Evolutionary conservation across 495 filamentous ascomycete species (phyloP), one percentile per base, ranked within the genome.

Genomic region (Penicillium cataractarum): DNA sequence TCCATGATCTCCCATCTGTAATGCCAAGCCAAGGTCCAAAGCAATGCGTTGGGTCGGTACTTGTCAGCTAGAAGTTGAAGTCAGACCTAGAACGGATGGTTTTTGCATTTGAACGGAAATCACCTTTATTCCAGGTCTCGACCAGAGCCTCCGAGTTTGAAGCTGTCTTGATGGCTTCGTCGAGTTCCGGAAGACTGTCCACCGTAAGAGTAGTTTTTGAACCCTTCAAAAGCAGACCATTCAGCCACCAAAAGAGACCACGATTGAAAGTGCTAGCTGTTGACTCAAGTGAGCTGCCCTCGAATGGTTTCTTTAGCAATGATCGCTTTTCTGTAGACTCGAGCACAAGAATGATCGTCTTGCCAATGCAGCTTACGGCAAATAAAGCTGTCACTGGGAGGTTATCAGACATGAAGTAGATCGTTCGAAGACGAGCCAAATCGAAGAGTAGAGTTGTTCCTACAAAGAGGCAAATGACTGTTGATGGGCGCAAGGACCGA

Each of bases 171-270:
- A 87, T 61, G 53, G 60, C 59, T 57, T 79, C 63, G 52, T 82
- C 73, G 7, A 84, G 63, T 2, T 59, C 61, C 24, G 70, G 79
- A 6, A 88, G 57, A 29, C 78, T 77, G 5, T 78, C 68, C 15
- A 74, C 63, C 2, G 72, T 66, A 2, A 89, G 69, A 9, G 76
- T 66, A 29, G 64, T 74, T 10, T 58, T 73, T 39, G 80, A 83
- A 0, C 85, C 85, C 15, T 64, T 61, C 19, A 57, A 61, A 24
- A 89, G 77, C 6, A 88, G 59, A 24, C 31, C 54, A 62, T 83
- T 85, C 33, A 87, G 70, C 85, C 87, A 89, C 60, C 71, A 82
- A 68, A 85, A 86, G 5, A 84, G 64, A n/a, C 63, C 72, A 2
- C 80, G 76, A 42, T 67, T 80, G 57, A 81, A 80, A 2, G 84